These are phyloP conservation scores for Leersia perrieri DNA, from an alignment of 176 grass and related monocot species.

Conservation along the genomic window DNA sequence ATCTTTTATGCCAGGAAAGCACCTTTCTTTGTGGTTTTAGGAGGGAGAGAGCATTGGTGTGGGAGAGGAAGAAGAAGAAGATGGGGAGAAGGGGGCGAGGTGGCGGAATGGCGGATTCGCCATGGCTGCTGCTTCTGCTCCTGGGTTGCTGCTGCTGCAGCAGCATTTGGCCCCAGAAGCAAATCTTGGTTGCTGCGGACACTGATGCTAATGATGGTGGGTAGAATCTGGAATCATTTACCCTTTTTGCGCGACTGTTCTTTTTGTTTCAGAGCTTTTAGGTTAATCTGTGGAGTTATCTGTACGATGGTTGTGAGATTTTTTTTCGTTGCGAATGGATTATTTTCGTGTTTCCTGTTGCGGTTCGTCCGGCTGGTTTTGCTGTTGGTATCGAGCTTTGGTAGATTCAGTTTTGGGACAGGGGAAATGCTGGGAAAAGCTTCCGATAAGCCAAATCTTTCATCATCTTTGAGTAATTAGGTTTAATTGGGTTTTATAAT, in stretches of 20 bases:
- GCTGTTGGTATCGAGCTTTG: not conserved
- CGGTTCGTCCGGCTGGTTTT: constrained; percentile 2
- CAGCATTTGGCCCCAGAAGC: constrained; percentile 30
- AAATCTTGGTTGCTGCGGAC: constrained; percentile 45
- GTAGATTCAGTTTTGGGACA: constrained; percentile 20
- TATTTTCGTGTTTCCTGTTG: not conserved
- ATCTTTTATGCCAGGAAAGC: not conserved
- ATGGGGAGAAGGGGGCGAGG: constrained; percentile 25
- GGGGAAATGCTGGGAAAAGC: not conserved
- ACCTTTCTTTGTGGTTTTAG: constrained; percentile 2
- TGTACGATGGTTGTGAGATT: not conserved
- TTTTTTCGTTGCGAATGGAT: not conserved
- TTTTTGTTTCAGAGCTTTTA: not conserved
- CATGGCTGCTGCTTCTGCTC: constrained; percentile 16
- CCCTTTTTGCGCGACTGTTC: not conserved
- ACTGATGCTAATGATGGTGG: constrained; percentile 50
- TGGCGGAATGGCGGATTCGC: constrained; percentile 22
- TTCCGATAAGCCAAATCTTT: not conserved
- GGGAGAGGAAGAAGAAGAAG: not conserved
- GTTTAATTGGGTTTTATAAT: too few relatives aligned
- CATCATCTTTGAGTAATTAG: not conserved
- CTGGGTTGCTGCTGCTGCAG: constrained; percentile 1
- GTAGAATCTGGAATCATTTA: not conserved
- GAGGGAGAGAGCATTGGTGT: not conserved
- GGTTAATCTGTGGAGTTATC: not conserved